Conservation (phyloP, 2,329 filamentous ascomycete species). For the Hortaea werneckii region DNA sequence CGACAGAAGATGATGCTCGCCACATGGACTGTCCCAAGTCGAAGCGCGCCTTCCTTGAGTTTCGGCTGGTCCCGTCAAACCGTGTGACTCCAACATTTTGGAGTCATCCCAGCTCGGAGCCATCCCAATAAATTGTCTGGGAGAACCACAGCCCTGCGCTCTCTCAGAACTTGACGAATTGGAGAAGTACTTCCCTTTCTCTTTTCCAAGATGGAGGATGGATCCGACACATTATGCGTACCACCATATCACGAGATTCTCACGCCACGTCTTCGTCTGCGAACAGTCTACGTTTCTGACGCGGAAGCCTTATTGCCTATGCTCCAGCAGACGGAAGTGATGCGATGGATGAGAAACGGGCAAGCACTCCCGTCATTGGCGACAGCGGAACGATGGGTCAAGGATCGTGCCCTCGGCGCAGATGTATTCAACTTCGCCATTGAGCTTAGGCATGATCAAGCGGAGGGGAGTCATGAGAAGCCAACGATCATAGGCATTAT, state of each 20-base stretch:
- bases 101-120: no score
- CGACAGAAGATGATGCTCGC: no score
- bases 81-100: no score
- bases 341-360: slow-evolving; percentile 44
- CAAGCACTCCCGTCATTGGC: slow-evolving; percentile 5
- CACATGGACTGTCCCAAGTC: no score
- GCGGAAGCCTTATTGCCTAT: slow-evolving; percentile 42
- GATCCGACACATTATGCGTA: neutral
- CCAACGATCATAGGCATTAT: slow-evolving; percentile 36
- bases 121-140: no score
- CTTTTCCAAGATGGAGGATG: neutral
- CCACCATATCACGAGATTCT: slow-evolving; percentile 1
- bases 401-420: slow-evolving; percentile 24
- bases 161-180: no score
- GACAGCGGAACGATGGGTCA: slow-evolving; percentile 28
- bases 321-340: slow-evolving; percentile 50
- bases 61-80: no score
- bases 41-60: no score
- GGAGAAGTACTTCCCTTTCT: no score
- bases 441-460: slow-evolving; percentile 34
- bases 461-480: neutral
- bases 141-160: no score
- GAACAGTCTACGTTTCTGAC: slow-evolving; percentile 43
- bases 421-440: slow-evolving; percentile 50
- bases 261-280: slow-evolving; percentile 47